These are phyloP conservation scores for Corymbia calophylla DNA, from an alignment of 441 rosid genomes.

Conservation along the genomic window DNA sequence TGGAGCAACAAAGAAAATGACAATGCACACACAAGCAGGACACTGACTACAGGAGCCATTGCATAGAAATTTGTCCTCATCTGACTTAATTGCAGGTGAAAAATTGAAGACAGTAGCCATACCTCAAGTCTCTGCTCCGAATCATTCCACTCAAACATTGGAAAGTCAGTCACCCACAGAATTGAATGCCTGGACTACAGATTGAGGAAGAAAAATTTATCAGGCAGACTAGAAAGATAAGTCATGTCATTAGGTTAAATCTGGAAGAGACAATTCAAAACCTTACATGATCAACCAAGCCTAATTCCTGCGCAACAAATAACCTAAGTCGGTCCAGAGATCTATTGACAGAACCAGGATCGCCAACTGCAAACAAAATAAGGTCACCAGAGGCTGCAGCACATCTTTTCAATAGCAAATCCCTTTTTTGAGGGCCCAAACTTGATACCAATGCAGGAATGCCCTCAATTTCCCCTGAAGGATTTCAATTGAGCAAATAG, in stretches of 20 bases:
- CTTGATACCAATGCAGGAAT: constrained; percentile 65
- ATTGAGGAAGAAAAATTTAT: constrained; percentile 2
- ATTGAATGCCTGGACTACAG: constrained; percentile 76
- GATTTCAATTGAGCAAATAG: background rate
- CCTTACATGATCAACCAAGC: constrained; percentile 72
- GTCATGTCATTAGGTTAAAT: background rate
- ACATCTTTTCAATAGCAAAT: constrained; percentile 44
- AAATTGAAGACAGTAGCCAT: constrained; percentile 2
- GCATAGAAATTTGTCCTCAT: background rate
- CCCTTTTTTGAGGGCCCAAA: constrained; percentile 43
- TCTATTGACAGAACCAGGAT: constrained; percentile 61
- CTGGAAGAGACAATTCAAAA: background rate
- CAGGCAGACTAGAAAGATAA: constrained; percentile 1
- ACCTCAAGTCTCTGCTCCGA: constrained; percentile 92
- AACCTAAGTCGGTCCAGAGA: constrained; percentile 75
- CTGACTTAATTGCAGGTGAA: background rate
- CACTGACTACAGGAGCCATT: background rate
- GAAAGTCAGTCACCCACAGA: constrained; percentile 95
- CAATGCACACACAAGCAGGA: background rate
- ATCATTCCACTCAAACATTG: constrained; percentile 96
- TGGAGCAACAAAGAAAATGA: background rate
- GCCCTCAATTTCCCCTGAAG: constrained; percentile 73
- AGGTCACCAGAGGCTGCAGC: constrained; percentile 80
- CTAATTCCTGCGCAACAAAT: constrained; percentile 59
- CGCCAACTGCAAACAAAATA: constrained; percentile 84